Conservation (phyloP, 1,284 basidiomycete genomes). For the Afroboletus lepidellus region DNA sequence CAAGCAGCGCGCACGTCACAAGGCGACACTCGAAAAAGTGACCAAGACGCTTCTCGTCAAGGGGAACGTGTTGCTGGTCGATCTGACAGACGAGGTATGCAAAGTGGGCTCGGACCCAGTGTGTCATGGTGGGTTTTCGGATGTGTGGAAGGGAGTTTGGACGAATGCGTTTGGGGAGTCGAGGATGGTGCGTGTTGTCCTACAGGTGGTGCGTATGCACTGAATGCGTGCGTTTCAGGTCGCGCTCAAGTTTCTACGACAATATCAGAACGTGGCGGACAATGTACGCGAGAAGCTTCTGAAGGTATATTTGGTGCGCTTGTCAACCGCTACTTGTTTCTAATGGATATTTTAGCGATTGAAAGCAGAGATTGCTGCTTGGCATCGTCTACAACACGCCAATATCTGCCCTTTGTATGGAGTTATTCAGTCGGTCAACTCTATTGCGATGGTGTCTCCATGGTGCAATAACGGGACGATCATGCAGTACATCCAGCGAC, state of each 20-base stretch:
- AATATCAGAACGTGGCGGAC: conserved; percentile 44
- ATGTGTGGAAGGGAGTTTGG: conserved; percentile 59
- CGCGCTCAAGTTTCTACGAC: conserved; percentile 56
- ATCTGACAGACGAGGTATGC: conserved; percentile 53
- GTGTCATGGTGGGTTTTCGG: conserved; percentile 53
- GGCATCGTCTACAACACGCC: conserved; percentile 52
- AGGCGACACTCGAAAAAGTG: conserved; percentile 50
- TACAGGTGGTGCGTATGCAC: not conserved
- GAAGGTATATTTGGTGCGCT: conserved; percentile 35
- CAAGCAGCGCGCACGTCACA: conserved; percentile 53
- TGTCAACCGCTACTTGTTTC: not conserved
- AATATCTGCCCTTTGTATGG: conserved; percentile 53
- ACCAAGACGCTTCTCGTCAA: conserved; percentile 54
- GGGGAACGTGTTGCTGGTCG: conserved; percentile 45
- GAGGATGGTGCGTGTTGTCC: conserved; percentile 32
- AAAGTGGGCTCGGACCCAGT: conserved; percentile 39
- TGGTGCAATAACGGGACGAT: conserved; percentile 61
- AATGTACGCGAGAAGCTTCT: conserved; percentile 51
- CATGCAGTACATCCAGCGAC: conserved; percentile 43
- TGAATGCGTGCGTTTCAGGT: conserved; percentile 36
- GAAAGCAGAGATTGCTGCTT: conserved; percentile 50
- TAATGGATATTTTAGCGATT: conserved; percentile 39
- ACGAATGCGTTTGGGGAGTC: conserved; percentile 42
- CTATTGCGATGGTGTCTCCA: conserved; percentile 58
- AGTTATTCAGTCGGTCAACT: conserved; percentile 45